phyloP scores from a whole-genome alignment of 768 basidiomycete species.

The Lactarius tabidus region DNA sequence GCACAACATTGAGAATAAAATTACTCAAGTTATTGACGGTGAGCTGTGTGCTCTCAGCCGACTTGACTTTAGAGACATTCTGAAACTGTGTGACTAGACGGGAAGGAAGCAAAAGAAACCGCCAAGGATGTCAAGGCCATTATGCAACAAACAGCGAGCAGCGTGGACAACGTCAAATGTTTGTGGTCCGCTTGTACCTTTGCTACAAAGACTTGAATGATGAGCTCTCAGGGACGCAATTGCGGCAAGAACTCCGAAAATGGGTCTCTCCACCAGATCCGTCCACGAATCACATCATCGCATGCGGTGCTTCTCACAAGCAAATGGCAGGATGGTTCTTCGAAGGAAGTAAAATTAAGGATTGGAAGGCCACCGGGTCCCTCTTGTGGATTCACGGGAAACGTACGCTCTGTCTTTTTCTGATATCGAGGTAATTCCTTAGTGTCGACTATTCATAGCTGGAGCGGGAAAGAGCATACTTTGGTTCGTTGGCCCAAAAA shows the following conservation, averaged over 20 bases:
- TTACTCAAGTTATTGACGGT: neutral
- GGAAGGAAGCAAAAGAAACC: neutral
- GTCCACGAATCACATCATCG: constrained; percentile 1
- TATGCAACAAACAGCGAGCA: neutral
- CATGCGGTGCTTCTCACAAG: neutral
- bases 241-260: neutral
- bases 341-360: neutral
- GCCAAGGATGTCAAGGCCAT: neutral
- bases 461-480: neutral
- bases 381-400: neutral
- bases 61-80: neutral
- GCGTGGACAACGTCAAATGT: neutral
- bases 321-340: neutral
- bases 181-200: neutral
- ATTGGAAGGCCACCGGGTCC: neutral
- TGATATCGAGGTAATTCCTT: neutral
- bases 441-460: neutral
- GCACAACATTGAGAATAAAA: neutral
- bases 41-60: neutral
- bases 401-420: neutral
- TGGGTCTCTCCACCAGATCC: constrained; percentile 5
- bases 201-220: neutral
- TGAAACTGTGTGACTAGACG: neutral
- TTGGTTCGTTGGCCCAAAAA: neutral
- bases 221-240: neutral